These are phyloP conservation scores for Ceratopteris richardii DNA, from an alignment of 75 land plant genomes.

Conservation along the genomic window DNA sequence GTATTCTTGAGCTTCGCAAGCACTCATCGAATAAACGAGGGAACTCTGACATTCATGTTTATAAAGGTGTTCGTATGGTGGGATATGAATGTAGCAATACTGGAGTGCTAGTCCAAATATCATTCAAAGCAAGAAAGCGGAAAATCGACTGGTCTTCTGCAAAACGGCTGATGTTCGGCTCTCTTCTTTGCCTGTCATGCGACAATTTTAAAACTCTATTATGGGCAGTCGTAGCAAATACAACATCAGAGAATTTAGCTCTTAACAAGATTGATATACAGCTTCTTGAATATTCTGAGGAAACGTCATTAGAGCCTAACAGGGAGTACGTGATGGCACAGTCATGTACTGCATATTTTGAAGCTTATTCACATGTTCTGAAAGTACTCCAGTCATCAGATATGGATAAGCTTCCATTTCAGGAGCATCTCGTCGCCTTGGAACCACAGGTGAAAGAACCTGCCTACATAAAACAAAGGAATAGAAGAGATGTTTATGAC, in stretches of 20 bases:
- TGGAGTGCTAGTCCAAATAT: conserved; percentile 4
- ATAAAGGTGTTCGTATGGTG: background rate
- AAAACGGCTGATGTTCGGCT: conserved; percentile 12
- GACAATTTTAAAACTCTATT: conserved; percentile 4
- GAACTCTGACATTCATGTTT: conserved; percentile 4
- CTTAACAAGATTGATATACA: background rate
- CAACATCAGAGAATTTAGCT: background rate
- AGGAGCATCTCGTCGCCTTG: conserved; percentile 12
- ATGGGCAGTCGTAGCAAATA: conserved; percentile 8
- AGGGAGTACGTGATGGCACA: conserved; percentile 18
- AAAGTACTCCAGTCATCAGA: conserved; percentile 10
- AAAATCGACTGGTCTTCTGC: background rate
- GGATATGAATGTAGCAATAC: background rate
- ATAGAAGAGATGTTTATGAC: conserved; percentile 7
- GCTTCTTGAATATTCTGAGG: conserved; percentile 4
- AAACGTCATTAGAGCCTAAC: background rate
- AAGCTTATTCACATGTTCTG: conserved; percentile 24
- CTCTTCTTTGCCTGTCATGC: conserved; percentile 14
- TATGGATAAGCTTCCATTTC: conserved; percentile 21
- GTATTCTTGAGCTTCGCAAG: conserved; percentile 11
- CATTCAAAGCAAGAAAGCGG: background rate
- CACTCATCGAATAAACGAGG: conserved; percentile 1
- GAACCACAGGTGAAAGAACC: conserved; percentile 5
- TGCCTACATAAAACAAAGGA: conserved; percentile 9
- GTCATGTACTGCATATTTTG: conserved; percentile 19